Base-by-base conservation (phyloP, 257 asterid species). In the Solanum ossicruentum region DNA sequence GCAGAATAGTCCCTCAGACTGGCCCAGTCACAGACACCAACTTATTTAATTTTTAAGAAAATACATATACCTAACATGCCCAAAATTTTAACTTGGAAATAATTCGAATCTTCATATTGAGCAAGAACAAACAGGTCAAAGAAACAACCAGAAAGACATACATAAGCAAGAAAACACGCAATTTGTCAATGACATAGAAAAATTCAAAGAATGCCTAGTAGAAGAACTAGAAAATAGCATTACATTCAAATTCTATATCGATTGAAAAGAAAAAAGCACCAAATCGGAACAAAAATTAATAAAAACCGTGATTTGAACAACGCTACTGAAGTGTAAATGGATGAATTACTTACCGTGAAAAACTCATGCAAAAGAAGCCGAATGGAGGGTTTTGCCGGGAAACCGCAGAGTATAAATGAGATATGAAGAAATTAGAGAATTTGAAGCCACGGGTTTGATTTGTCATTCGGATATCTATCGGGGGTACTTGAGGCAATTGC, bases 361-460 rank as follows among this genome's bases (percentile, higher is more conserved):
- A 28, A 83, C 51, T 65, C 85, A 41, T 3, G 81, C 81, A 23
- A 52, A 61, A 69, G 55, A 43, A 73, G 57, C 54, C 18, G 47
- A 23, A 20, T 16, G 17, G 66, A 32, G 85, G 80, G 26, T 51
- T 83, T 66, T 67, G 81, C 85, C 85, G 81, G 85, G 85, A 83
- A 83, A 67, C 4, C 54, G 21, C n/a, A 49, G n/a, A 3, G 21
- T 72, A 20, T 20, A 43, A 43, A 72, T 73, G 81, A 21, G 41
- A 73, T 9, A 20, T 17, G 36, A 66, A 13, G 21, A 66, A 75
- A 75, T 49, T 75, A 6, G 45, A 43, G 82, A 51, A 77, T 77
- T 77, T 77, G 82, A 77, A 77, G 57, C 11, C 5, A 15, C 9
- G 21, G 80, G 28, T 12, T 49, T 12, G 39, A 12, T 49, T 15